Evolutionary conservation across 305 asterid species (phyloP), one percentile per base, ranked within the genome.

Genomic region (Plantago coronopus): DNA sequence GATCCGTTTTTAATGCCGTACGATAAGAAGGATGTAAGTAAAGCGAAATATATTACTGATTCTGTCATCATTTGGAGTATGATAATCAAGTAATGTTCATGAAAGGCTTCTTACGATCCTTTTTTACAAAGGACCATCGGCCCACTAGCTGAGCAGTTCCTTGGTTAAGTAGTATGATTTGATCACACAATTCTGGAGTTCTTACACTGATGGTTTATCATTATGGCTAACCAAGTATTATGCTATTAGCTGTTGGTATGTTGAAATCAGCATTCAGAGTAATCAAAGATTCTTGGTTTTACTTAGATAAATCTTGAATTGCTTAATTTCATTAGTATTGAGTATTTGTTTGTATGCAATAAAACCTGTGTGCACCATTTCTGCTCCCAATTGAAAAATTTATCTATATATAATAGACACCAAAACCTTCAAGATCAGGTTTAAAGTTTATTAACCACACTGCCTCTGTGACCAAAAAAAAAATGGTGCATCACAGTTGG

Each of bases 1-100:
- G 98, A 91, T 78, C 98, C 98, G 70, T 91, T 91, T 69, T 54
- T 89, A 78, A 87, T 83, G 93, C 98, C 98, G 61, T 86, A 78
- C 62, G 98, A 91, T 77, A 91, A 83, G 81, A 91, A 84, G 68
- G 95, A 91, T 72, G 98, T 89, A 81, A 88, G 98, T 75, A 57
- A 57, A 59, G 49, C 44, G 31, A 27, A n/a, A 54, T 19, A 17
- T 58, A n/a, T n/a, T n/a, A n/a, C n/a, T 40, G 8, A 46, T 53
- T 65, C 31, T 46, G 12, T 43, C 45, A 37, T 29, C 31, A 25
- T 17, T 54, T 64, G 25, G 60, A 62, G 59, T 48, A 38, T 40
- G 54, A 45, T 65, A 60, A 62, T 59, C 23, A 44, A 61, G 16
- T 25, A 48, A 47, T 37, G 42, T 37, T 37, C 14, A 29, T 9